A percentile compares a stretch with the other conserved stretches of the same genome.
phyloP scores from a whole-genome alignment of 805 yeast genomes.

The Starmerella stellata region DNA sequence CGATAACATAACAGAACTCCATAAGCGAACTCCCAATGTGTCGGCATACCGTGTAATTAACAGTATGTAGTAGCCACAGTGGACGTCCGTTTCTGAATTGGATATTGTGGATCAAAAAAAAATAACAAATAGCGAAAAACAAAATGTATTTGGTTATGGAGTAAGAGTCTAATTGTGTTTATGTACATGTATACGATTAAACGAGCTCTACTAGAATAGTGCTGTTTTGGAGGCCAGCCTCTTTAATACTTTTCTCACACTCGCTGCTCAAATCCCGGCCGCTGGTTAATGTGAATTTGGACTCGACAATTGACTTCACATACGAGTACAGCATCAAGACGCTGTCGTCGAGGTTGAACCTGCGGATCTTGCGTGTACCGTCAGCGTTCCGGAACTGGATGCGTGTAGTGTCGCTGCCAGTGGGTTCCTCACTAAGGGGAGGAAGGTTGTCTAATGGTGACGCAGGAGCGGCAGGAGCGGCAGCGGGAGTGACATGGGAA shows the following conservation, averaged over 20 bases:
- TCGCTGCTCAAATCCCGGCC: constrained; percentile 40
- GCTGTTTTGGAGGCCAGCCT: constrained; percentile 68
- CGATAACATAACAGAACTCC: too few relatives aligned
- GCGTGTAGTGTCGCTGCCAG: constrained; percentile 39
- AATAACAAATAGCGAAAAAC: too few relatives aligned
- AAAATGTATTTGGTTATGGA: too few relatives aligned
- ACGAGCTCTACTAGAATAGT: constrained; percentile 49
- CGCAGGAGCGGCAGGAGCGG: neutral
- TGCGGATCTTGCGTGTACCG: constrained; percentile 64
- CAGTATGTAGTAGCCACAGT: too few relatives aligned
- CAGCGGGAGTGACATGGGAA: too few relatives aligned
- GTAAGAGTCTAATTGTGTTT: too few relatives aligned
- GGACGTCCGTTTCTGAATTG: too few relatives aligned
- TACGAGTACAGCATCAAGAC: constrained; percentile 46
- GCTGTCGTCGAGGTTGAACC: constrained; percentile 41
- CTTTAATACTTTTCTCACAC: constrained; percentile 42
- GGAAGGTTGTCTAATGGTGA: constrained; percentile 26
- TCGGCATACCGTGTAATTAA: too few relatives aligned
- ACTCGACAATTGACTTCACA: constrained; percentile 32
- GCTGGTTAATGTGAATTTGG: constrained; percentile 38
- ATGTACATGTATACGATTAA: too few relatives aligned
- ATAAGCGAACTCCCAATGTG: too few relatives aligned
- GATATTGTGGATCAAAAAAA: too few relatives aligned
- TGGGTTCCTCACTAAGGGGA: constrained; percentile 41
- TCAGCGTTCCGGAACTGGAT: constrained; percentile 77